These are phyloP conservation scores for Nemania diffusa DNA, from an alignment of 2,329 filamentous ascomycete genomes.

Conservation along the genomic window DNA sequence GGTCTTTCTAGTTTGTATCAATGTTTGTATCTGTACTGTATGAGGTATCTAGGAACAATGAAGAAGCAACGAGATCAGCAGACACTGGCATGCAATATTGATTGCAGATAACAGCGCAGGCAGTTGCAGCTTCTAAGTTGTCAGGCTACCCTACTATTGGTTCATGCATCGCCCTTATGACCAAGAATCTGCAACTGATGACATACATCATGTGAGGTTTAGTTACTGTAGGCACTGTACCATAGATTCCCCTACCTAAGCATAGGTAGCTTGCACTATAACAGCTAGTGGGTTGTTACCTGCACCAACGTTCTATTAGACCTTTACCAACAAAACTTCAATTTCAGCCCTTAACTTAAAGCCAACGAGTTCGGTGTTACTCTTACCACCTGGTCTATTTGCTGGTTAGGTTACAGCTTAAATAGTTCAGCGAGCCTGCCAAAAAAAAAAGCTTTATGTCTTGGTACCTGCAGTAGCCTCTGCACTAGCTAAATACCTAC, in stretches of 20 bases:
- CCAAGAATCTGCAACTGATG: background rate
- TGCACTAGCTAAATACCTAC: background rate
- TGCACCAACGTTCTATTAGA: background rate
- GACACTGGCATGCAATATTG: constrained; percentile 9
- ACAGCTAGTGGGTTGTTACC: too few species aligned
- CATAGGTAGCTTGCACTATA: background rate
- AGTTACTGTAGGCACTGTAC: background rate
- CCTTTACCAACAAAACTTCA: too few species aligned
- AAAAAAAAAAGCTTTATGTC: background rate
- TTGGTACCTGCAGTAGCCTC: background rate
- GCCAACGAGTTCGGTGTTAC: background rate
- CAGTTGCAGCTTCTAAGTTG: background rate
- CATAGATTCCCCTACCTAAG: background rate
- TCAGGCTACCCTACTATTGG: constrained; percentile 10
- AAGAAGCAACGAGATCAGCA: constrained; percentile 16
- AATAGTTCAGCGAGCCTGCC: constrained; percentile 2
- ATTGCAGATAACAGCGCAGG: background rate
- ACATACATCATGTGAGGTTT: background rate
- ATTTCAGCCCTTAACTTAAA: background rate
- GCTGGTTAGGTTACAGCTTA: background rate
- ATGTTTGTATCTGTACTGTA: too few species aligned
- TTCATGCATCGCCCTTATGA: background rate
- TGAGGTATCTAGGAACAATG: background rate
- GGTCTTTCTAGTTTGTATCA: too few species aligned
- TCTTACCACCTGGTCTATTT: background rate